Percentiles rank a stretch among this genome's conserved stretches.
These are phyloP conservation scores for Phytophthora podocarpi DNA, from an alignment of 352 stramenopile genomes.

Conservation along the genomic window DNA sequence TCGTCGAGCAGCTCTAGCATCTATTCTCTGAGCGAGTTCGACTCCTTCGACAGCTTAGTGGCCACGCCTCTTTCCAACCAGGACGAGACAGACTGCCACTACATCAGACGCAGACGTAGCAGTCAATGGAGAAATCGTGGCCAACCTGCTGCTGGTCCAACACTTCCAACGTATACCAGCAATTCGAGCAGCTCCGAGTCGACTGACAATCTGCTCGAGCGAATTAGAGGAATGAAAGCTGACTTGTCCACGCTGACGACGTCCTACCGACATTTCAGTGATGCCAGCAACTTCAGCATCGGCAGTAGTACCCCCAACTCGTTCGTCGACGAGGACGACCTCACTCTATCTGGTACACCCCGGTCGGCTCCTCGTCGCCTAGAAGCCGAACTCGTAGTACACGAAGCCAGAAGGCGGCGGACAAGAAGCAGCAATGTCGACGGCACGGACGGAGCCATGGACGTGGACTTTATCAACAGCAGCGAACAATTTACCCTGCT, in stretches of 20 bases:
- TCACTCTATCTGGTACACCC: not conserved
- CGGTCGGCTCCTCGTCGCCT: not conserved
- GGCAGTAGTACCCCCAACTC: conserved; percentile 20
- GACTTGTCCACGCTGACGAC: conserved; percentile 45
- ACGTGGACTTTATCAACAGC: conserved; percentile 60
- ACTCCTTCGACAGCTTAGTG: conserved; percentile 54
- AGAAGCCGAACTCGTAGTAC: not conserved
- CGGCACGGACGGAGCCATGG: conserved; percentile 23
- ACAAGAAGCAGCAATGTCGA: conserved; percentile 6
- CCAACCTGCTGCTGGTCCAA: not conserved
- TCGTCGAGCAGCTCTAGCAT: conserved; percentile 54
- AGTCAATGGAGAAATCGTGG: conserved; percentile 13
- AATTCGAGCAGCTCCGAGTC: conserved; percentile 21
- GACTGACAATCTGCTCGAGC: conserved; percentile 47
- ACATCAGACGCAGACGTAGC: conserved; percentile 1
- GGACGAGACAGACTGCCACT: conserved; percentile 3
- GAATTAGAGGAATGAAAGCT: conserved; percentile 62
- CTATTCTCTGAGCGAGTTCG: conserved; percentile 66
- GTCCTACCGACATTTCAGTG: conserved; percentile 16
- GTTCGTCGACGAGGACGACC: conserved; percentile 8
- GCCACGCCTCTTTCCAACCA: conserved; percentile 28
- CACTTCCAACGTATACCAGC: conserved; percentile 17
- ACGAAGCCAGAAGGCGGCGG: not conserved
- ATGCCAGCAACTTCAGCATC: conserved; percentile 14
- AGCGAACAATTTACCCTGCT: conserved; percentile 65